Conservation (phyloP, 305 asterid genomes). For the Fraxinus nigra region DNA sequence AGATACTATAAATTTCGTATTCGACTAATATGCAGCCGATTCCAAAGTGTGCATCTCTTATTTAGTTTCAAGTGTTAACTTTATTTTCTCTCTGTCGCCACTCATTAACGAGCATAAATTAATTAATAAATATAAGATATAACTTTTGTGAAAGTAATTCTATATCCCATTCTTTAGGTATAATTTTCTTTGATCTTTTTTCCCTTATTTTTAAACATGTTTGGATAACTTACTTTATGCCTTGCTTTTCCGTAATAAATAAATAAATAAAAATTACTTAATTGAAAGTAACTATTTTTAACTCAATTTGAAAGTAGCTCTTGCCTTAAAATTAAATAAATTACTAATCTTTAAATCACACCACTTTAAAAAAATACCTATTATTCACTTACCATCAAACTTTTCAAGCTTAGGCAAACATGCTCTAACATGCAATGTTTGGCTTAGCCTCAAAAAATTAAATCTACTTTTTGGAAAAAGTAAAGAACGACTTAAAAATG, state of each 20-base stretch:
- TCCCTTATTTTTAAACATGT: not conserved
- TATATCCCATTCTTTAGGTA: not conserved
- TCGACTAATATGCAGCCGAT: not conserved
- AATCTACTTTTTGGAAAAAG: not conserved
- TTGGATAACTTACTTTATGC: not conserved
- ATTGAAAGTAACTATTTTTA: not conserved
- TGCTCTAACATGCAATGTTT: not conserved
- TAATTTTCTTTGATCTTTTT: not conserved
- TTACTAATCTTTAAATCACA: not conserved
- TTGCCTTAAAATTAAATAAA: not conserved
- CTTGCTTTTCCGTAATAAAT: too few relatives aligned
- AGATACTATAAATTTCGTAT: not conserved
- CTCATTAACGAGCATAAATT: not conserved
- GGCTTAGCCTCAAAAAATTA: not conserved
- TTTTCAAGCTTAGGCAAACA: not conserved
- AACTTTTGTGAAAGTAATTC: not conserved
- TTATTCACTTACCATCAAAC: not conserved
- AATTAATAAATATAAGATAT: not conserved
- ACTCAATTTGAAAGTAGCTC: not conserved
- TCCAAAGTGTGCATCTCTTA: not conserved
- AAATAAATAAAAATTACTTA: too few relatives aligned
- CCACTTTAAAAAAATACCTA: not conserved
- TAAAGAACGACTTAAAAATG: not conserved
- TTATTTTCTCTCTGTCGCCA: not conserved
- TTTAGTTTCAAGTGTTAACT: not conserved